Percentiles rank a stretch among this genome's conserved stretches.
These are phyloP conservation scores for Chlorella sp. DNA, from an alignment of 139 green algal species.

Conservation along the genomic window DNA sequence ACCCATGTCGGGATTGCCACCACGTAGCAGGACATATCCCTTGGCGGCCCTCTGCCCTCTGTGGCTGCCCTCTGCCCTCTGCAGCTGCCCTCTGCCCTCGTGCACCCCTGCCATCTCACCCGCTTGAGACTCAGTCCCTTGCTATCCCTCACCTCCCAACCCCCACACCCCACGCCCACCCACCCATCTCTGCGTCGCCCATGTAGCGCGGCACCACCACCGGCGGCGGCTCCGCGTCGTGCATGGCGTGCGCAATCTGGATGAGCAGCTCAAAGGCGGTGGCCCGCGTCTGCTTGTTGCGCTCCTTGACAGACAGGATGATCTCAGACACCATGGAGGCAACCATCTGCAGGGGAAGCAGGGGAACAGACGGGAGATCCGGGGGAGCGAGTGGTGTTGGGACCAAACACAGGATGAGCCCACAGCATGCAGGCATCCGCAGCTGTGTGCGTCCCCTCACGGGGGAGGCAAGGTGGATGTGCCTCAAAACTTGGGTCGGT, in stretches of 20 bases:
- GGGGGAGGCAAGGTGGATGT: no score
- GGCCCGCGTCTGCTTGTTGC: conserved; percentile 84
- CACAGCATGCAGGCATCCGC: no score
- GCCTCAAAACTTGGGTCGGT: no score
- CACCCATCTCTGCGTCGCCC: background rate
- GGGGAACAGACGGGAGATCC: background rate
- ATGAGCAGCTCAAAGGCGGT: conserved; percentile 92
- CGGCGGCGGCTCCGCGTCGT: conserved; percentile 57
- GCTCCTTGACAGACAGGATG: conserved; percentile 95
- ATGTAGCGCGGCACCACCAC: background rate
- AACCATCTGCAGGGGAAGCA: conserved; percentile 46
- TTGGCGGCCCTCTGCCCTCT: no score
- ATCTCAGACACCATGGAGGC: conserved; percentile 86
- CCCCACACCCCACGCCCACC: background rate
- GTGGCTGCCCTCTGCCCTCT: no score
- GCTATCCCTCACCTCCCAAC: no score
- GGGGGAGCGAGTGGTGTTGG: background rate
- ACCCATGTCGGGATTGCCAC: no score
- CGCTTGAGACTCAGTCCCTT: no score
- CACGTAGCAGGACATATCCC: no score
- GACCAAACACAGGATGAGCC: background rate
- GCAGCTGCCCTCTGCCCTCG: no score
- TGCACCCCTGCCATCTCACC: no score
- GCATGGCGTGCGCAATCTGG: conserved; percentile 69
- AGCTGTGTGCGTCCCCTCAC: no score